Base-by-base conservation (phyloP, 345 rosid genomes). In the Acer negundo region DNA sequence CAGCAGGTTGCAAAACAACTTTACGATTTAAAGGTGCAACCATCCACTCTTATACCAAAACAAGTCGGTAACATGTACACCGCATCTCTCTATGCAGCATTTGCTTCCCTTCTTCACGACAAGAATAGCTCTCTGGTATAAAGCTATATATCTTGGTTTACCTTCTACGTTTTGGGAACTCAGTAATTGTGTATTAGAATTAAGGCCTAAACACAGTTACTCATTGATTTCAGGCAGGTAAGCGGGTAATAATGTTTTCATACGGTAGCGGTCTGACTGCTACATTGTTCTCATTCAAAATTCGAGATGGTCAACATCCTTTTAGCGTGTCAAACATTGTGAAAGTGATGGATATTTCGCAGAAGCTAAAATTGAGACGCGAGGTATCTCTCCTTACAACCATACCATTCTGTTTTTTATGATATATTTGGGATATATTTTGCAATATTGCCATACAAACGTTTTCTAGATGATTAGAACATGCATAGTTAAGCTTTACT, bases 61-160 rank as follows among this genome's bases (percentile, higher is more conserved):
- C 91, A 92, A 94, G 97, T 93, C 12, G 99, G 99, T 76, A 97
- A 97, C 89, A 97, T 93, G 98, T 94, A 97, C 84, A 97, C 99
- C 0, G 98, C 99, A 72, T 97, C 99, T 77, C 79, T 97, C 20
- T 97, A 94, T 75, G 97, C 98, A 31, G 99, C 99, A 62, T 89
- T 97, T 80, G 97, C 86, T 58, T 97, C 99, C 70, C 95, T 97
- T 38, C 82, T 97, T 85, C 93, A 97, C 88, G 89, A 89, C 76
- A 91, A 89, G 82, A 75, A 89, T 59, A 82, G 51, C 19, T 70
- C 42, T 51, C 44, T 70, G 62, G 73, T 70, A 26, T 51, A 17
- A 31, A 71, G 63, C 63, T 71, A 16, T 55, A 9, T 71, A 40
- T 40, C 55, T 58, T 38, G 0, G 55, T 72, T 72, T 0, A 31